Evolutionary conservation across 768 basidiomycete genomes (phyloP), one percentile per base, ranked within the genome.

Genomic region (Terana coerulea): DNA sequence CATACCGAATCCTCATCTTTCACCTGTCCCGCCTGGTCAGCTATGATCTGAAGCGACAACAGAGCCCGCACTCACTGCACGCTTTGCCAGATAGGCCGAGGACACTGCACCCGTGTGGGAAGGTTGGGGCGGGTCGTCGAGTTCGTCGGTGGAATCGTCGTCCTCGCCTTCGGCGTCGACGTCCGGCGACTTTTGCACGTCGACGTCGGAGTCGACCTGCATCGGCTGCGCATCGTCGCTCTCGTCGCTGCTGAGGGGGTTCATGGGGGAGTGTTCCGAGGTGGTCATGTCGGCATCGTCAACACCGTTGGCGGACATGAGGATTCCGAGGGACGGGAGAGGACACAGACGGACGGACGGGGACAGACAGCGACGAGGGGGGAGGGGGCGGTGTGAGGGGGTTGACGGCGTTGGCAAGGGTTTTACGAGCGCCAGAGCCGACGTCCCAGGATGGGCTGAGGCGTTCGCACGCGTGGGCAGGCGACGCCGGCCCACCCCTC

Each of bases 131-230:
- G 74, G 66, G 60, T 69, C 60, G 58, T 83, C 77, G 48, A 79
- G 79, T 59, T 83, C 67, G 59, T 70, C 61, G 58, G 82, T 78
- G 45, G 79, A 79, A 58, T 83, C 82, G 63, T 80, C 75, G 69
- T 81, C 81, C 61, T 75, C 80, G 59, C 84, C 83, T 35, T 87
- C 84, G 51, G 74, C 72, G 58, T 78, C 78, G 47, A 67, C 67
- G 48, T 69, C 67, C 46, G 62, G 61, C 49, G 59, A 59, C 47
- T 60, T 62, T 35, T 66, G 68, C 61, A 66, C 55, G 48, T 64
- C 66, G 59, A 68, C 64, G 68, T 77, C 75, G 56, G 80, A 81
- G 75, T 88, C 85, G 69, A 87, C 68, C 64, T 84, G 77, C 86
- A 88, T 88, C 65, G 81, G 79, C 61, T 82, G 56, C n/a, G n/a